Evolutionary conservation across 2,329 filamentous ascomycete species (phyloP).

Genomic region (Colletotrichum spaethianum): DNA sequence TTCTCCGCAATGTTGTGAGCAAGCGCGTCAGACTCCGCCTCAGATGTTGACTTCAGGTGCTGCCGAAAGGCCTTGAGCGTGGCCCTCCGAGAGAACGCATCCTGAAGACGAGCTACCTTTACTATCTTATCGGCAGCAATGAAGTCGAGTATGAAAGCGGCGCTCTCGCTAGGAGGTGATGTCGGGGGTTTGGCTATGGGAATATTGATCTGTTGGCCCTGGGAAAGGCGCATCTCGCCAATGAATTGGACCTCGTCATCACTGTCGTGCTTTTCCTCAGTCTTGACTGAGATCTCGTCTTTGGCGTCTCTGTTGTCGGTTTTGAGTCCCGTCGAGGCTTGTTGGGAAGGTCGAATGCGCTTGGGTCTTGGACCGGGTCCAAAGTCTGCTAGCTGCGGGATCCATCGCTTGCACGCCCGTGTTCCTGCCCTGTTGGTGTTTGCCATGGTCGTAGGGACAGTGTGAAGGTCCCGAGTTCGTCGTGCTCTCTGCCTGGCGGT

Average conservation of each 20-base stretch:
- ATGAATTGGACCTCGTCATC: constrained; percentile 5
- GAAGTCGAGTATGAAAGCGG: background rate
- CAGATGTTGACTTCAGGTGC: background rate
- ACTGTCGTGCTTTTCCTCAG: background rate
- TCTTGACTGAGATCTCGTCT: background rate
- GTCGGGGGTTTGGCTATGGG: background rate
- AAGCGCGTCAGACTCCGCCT: background rate
- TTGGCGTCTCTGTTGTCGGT: too few relatives aligned
- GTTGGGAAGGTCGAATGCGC: background rate
- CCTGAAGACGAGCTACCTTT: background rate
- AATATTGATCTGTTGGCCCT: background rate
- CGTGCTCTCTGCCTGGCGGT: too few relatives aligned
- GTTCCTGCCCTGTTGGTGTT: too few relatives aligned
- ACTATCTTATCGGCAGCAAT: background rate
- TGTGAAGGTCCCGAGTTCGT: too few relatives aligned
- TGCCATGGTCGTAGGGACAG: background rate
- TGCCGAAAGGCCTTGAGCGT: background rate
- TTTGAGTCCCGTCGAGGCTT: accelerated
- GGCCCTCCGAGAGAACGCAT: background rate
- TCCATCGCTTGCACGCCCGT: background rate
- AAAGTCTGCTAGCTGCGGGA: too few relatives aligned
- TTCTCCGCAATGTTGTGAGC: background rate
- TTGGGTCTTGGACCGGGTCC: background rate
- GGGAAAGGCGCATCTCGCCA: background rate
- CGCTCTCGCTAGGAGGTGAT: background rate